These are phyloP conservation scores for Lanmaoa pseudosensibilis DNA, from an alignment of 768 basidiomycete genomes.

Conservation along the genomic window DNA sequence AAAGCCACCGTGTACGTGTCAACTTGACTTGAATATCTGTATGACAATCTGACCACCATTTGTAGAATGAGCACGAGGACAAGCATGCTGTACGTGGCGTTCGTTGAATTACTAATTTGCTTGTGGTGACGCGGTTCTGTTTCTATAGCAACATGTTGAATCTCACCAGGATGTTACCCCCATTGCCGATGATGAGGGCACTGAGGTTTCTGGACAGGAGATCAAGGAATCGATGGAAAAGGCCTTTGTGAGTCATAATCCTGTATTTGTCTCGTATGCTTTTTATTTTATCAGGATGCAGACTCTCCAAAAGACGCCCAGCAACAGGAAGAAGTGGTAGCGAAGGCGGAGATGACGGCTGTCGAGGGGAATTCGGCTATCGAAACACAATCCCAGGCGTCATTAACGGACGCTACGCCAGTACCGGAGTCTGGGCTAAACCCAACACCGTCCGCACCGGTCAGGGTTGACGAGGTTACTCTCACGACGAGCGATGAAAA, in stretches of 20 bases:
- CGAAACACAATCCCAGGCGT: not conserved
- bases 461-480: conserved; percentile 1
- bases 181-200: conserved; percentile 33
- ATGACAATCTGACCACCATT: conserved; percentile 14
- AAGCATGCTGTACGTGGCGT: conserved; percentile 18
- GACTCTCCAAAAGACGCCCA: conserved; percentile 37
- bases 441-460: not conserved
- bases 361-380: not conserved
- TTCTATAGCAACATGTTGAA: conserved; percentile 20
- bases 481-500: conserved; percentile 8
- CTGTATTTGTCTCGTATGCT: not conserved
- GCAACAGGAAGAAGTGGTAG: conserved; percentile 25
- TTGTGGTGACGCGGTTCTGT: not conserved
- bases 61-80: conserved; percentile 17
- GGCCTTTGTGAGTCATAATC: conserved; percentile 22
- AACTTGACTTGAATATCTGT: not conserved
- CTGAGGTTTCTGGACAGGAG: conserved; percentile 28
- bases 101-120: not conserved
- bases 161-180: conserved; percentile 9
- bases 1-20: conserved; percentile 24
- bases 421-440: conserved; percentile 1
- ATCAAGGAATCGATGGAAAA: conserved; percentile 32
- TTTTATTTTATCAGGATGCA: conserved; percentile 22
- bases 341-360: conserved; percentile 1
- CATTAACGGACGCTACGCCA: not conserved